phyloP scores from a whole-genome alignment of 1,139 yeast genomes.

The Geotrichum candidum region DNA sequence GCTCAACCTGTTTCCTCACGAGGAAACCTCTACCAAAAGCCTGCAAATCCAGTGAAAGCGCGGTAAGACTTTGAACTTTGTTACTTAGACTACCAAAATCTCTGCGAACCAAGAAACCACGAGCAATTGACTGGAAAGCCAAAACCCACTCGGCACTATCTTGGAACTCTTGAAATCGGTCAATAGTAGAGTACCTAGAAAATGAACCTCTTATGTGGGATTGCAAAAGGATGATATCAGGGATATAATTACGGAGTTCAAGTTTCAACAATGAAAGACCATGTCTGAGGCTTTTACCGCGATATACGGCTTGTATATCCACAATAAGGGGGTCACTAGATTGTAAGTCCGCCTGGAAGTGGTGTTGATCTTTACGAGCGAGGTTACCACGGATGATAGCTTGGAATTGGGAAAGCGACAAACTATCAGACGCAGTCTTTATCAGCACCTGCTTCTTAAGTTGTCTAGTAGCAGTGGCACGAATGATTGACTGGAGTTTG shows the following conservation, averaged over 20 bases:
- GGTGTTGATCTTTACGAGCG: slow-evolving; percentile 25
- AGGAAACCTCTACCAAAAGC: slow-evolving; percentile 32
- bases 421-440: slow-evolving; percentile 20
- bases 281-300: slow-evolving; percentile 21
- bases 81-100: slow-evolving; percentile 21
- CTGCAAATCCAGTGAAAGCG: slow-evolving; percentile 31
- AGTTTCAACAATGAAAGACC: slow-evolving; percentile 3
- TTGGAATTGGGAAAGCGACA: slow-evolving; percentile 36
- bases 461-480: slow-evolving; percentile 20
- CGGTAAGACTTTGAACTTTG: slow-evolving; percentile 23
- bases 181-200: slow-evolving; percentile 6
- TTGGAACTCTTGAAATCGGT: slow-evolving; percentile 37
- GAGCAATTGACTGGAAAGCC: slow-evolving; percentile 41
- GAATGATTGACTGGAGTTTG: slow-evolving; percentile 45
- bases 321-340: background rate
- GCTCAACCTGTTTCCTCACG: slow-evolving; percentile 23
- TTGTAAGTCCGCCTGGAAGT: slow-evolving; percentile 9
- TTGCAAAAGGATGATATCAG: slow-evolving; percentile 20
- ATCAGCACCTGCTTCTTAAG: slow-evolving; percentile 4
- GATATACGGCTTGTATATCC: slow-evolving; percentile 19
- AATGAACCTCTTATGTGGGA: slow-evolving; percentile 21
- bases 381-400: slow-evolving; percentile 35
- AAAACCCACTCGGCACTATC: slow-evolving; percentile 38
- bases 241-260: slow-evolving; percentile 5
- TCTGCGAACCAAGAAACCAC: slow-evolving; percentile 40